These are phyloP conservation scores for Ascobolus immersus DNA, from an alignment of 495 filamentous ascomycete species.

Conservation along the genomic window DNA sequence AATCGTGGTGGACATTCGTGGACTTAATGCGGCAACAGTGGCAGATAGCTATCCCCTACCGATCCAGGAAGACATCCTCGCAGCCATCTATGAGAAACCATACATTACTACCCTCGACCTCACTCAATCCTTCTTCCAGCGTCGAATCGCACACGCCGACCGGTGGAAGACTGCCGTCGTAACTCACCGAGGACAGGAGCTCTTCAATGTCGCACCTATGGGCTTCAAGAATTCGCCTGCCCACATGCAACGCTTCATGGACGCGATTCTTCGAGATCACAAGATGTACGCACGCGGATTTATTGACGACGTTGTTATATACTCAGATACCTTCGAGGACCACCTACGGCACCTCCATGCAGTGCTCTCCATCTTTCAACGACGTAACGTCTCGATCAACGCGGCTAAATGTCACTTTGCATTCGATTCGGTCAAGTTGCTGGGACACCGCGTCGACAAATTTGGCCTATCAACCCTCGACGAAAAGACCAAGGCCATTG, in stretches of 20 bases:
- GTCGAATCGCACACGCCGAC: not conserved
- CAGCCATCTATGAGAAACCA: not conserved
- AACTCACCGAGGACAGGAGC: not conserved
- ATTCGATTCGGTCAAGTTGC: not conserved
- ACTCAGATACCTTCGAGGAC: not conserved
- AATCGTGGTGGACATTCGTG: conserved; percentile 2
- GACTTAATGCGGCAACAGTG: not conserved
- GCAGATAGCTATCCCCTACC: not conserved
- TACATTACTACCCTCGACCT: not conserved
- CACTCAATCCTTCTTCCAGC: conserved; percentile 1
- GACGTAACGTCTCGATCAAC: not conserved
- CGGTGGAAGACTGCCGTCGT: not conserved
- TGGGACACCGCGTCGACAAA: not conserved
- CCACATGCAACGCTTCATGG: conserved; percentile 2
- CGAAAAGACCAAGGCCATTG: conserved; percentile 1
- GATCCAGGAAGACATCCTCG: not conserved
- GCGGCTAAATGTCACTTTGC: not conserved
- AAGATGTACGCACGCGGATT: not conserved
- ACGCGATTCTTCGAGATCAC: not conserved
- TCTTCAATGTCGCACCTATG: not conserved
- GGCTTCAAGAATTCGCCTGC: conserved; percentile 1
- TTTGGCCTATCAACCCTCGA: conserved; percentile 1
- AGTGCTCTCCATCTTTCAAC: not conserved
- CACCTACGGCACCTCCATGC: not conserved
- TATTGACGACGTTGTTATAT: conserved; percentile 1